Base-by-base conservation (phyloP, 441 rosid genomes). In the Eugenia klotzschiana region DNA sequence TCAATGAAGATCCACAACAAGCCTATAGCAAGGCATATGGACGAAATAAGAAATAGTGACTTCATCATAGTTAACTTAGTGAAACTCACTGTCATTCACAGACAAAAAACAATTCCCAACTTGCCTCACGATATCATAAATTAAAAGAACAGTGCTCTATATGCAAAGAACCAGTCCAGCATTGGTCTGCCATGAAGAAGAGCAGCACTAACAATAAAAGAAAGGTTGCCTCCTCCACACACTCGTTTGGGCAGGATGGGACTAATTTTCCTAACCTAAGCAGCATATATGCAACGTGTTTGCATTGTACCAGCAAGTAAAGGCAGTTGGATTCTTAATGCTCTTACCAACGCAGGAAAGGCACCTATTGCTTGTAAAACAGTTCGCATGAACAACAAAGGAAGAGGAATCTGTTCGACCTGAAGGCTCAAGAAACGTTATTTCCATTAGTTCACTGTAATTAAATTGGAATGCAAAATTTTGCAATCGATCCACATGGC, bases 391-490 rank as follows among this genome's bases (percentile, higher is more conserved):
- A 97, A 97, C 87, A 97, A 91, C 87, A 97, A 90, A 82, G 99
- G 99, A 87, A 96, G 93, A 58, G 99, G 99, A 90, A 91, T 97
- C 88, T 93, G 99, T 91, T 96, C 98, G 89, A 96, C 98, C 99
- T 96, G 91, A 88, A 89, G 85, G 86, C 54, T 51, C 77, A 86
- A 72, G 89, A 82, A 82, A 50, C 83, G 80, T 74, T 57, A 60
- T 84, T 80, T 87, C 60, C 72, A 79, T 64, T 57, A 83, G 81
- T 80, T 79, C 53, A 86, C 84, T 81, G 27, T 64, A 58, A 83
- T 79, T 80, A 46, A 57, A 12, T 46, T 69, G 50, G 82, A 81
- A 54, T 69, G 82, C 84, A 53, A 55, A 41, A 26, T 82, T 50
- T 57, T 49, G 85, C 85, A 77, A 52, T 69, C 64, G 12, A 80